phyloP scores from a whole-genome alignment of 176 grass and related monocot species.

The Paspalum notatum region DNA sequence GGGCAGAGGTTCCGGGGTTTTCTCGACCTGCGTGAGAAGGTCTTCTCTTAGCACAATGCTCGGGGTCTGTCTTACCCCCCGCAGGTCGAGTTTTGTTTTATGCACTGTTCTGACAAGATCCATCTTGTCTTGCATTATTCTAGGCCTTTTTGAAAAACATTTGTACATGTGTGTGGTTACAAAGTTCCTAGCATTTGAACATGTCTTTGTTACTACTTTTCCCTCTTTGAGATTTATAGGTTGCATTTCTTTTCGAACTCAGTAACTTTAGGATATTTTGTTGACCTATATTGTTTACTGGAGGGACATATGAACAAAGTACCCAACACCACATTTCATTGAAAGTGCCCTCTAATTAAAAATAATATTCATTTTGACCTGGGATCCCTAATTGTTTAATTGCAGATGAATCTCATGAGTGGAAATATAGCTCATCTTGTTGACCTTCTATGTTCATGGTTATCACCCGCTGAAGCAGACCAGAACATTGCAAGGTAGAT shows the following conservation, averaged over 20 bases:
- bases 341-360: background rate
- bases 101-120: background rate
- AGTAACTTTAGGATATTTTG: conserved; percentile 1
- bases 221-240: background rate
- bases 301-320: conserved; percentile 19
- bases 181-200: conserved; percentile 18
- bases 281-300: background rate
- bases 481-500: conserved; percentile 60
- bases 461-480: conserved; percentile 75
- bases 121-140: background rate
- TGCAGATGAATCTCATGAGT: conserved; percentile 92
- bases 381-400: conserved; percentile 18
- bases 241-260: conserved; percentile 4
- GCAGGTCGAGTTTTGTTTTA: too few species aligned
- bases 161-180: background rate
- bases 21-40: too few species aligned
- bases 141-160: background rate
- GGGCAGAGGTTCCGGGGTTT: too few species aligned
- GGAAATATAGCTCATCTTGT: conserved; percentile 80
- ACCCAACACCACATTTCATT: background rate
- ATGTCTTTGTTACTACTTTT: conserved; percentile 10
- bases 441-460: conserved; percentile 93
- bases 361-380: conserved; percentile 10
- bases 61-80: too few species aligned
- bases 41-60: too few species aligned